These are phyloP conservation scores for Mytilinidion resinicola DNA, from an alignment of 495 filamentous ascomycete species.

Conservation along the genomic window DNA sequence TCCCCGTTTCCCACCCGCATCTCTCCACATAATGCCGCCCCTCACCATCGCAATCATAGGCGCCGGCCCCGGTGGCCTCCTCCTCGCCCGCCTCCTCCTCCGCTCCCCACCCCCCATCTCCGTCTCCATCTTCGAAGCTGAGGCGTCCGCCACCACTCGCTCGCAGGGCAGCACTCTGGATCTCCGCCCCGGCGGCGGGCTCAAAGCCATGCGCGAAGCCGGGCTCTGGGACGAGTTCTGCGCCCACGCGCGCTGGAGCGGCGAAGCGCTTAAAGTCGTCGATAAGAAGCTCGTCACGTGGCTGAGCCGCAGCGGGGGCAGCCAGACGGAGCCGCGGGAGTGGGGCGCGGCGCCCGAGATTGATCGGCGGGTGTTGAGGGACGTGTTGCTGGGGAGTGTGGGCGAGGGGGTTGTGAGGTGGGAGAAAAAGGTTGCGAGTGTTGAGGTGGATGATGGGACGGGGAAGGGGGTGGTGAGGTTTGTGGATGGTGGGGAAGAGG, in stretches of 20 bases:
- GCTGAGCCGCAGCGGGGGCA: constrained; percentile 13
- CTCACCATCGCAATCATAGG: constrained; percentile 34
- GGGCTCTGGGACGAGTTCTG: constrained; percentile 47
- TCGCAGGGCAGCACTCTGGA: constrained; percentile 53
- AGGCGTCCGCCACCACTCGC: constrained; percentile 34
- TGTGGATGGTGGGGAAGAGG: constrained; percentile 27
- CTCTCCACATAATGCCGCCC: constrained; percentile 8
- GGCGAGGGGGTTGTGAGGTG: constrained; percentile 11
- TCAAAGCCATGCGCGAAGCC: constrained; percentile 47
- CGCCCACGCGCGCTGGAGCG: constrained; percentile 39
- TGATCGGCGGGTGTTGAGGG: constrained; percentile 20
- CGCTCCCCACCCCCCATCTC: constrained; percentile 41
- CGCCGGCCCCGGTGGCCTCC: constrained; percentile 50
- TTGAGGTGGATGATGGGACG: constrained; percentile 11
- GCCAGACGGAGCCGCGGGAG: no score
- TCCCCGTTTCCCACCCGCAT: no score
- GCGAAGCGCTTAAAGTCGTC: constrained; percentile 34
- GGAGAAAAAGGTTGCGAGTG: constrained; percentile 11
- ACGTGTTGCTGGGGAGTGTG: constrained; percentile 15
- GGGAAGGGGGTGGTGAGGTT: constrained; percentile 9
- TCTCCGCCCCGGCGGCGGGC: constrained; percentile 47
- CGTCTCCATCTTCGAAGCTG: constrained; percentile 51
- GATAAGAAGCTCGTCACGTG: constrained; percentile 35
- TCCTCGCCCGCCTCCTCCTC: constrained; percentile 51
- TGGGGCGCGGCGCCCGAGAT: constrained; percentile 15